A percentile compares a stretch with the other conserved stretches of the same genome.
Evolutionary conservation across 2,329 filamentous ascomycete genomes (phyloP).

Genomic region (Endoconidiophora polonica): DNA sequence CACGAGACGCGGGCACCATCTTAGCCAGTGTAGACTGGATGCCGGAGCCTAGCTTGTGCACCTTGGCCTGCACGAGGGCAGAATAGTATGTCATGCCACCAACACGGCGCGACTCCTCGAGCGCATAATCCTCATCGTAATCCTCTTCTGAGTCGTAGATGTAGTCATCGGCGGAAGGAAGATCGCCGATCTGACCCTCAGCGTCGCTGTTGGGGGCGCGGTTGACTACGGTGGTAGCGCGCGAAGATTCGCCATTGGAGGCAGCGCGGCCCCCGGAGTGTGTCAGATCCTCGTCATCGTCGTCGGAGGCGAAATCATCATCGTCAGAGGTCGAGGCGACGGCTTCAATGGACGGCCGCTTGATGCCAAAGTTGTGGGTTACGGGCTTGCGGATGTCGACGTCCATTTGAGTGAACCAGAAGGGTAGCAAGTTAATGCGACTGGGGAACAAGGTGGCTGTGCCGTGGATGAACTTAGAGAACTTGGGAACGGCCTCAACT

Average conservation of each 20-base stretch:
- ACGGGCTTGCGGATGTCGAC: slow-evolving; percentile 90
- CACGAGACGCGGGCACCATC: slow-evolving; percentile 38
- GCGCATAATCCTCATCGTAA: slow-evolving; percentile 53
- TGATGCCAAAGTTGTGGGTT: slow-evolving; percentile 80
- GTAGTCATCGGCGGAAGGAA: slow-evolving; percentile 44
- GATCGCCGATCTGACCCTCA: slow-evolving; percentile 64
- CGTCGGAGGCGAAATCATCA: slow-evolving; percentile 52
- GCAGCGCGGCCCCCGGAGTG: background rate
- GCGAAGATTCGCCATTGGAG: slow-evolving; percentile 3
- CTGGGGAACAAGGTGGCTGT: slow-evolving; percentile 74
- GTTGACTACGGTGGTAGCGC: slow-evolving; percentile 13
- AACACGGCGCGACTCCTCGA: slow-evolving; percentile 61
- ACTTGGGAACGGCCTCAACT: slow-evolving; percentile 97
- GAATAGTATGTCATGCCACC: slow-evolving; percentile 63
- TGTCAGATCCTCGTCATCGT: slow-evolving; percentile 27
- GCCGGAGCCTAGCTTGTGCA: slow-evolving; percentile 6
- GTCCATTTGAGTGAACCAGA: slow-evolving; percentile 98
- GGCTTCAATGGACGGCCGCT: slow-evolving; percentile 45
- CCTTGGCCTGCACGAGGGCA: slow-evolving; percentile 23
- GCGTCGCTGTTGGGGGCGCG: slow-evolving; percentile 35
- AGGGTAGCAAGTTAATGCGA: slow-evolving; percentile 78
- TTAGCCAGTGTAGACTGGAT: background rate
- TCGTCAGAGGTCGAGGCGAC: slow-evolving; percentile 57
- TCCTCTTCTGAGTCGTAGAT: slow-evolving; percentile 80
- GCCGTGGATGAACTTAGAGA: slow-evolving; percentile 97